Conservation (phyloP, 2,329 filamentous ascomycete genomes). For the Ophiocordyceps robertsii region DNA sequence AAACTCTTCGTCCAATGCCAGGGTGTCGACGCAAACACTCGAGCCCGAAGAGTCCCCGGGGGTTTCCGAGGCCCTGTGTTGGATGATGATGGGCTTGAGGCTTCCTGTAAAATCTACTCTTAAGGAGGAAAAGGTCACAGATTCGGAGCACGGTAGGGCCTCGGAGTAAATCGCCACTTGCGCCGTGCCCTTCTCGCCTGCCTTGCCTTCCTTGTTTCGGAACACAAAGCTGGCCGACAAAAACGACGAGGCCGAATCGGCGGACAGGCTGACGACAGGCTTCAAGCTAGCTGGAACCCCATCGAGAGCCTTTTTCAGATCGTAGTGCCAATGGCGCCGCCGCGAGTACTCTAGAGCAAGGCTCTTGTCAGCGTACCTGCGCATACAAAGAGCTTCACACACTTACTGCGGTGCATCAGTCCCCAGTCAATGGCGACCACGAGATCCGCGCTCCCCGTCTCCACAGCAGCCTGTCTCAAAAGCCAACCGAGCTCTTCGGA, state of each 20-base stretch:
- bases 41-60: conserved; percentile 3
- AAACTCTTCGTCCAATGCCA: conserved; percentile 16
- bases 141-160: conserved; percentile 36
- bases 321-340: conserved; percentile 45
- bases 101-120: conserved; percentile 43
- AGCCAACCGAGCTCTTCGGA: conserved; percentile 48
- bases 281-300: conserved; percentile 29
- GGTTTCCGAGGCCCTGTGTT: conserved; percentile 20
- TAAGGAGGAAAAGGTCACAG: conserved; percentile 37
- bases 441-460: conserved; percentile 37
- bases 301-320: conserved; percentile 43
- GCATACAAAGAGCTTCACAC: too few species aligned
- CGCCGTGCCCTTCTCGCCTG: conserved; percentile 43
- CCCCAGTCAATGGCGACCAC: conserved; percentile 54
- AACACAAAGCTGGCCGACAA: conserved; percentile 44
- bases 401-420: conserved; percentile 43
- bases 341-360: conserved; percentile 33
- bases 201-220: conserved; percentile 42
- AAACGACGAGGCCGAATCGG: conserved; percentile 39
- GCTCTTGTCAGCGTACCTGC: too few species aligned
- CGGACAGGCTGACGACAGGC: conserved; percentile 35
- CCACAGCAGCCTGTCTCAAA: conserved; percentile 41
- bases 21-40: conserved; percentile 6
- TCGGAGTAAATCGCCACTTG: conserved; percentile 46
- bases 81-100: conserved; percentile 39